phyloP scores from a whole-genome alignment of 495 filamentous ascomycete species.

The Cryomyces antarcticus region DNA sequence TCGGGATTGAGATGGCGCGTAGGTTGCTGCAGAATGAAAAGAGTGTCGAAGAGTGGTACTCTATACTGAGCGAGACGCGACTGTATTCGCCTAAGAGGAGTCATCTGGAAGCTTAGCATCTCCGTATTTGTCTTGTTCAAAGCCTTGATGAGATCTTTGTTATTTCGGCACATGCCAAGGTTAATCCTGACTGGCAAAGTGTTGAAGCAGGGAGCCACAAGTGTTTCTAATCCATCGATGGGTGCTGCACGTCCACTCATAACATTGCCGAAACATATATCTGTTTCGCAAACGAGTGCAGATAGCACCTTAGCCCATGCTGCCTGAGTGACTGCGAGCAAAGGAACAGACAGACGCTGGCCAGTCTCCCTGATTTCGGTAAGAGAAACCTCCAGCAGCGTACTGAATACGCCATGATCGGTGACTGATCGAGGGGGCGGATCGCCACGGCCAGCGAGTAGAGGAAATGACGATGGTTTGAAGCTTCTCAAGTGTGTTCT shows the following conservation, averaged over 20 bases:
- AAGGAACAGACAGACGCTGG: constrained; percentile 32
- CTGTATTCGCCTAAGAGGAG: constrained; percentile 44
- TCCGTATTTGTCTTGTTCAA: constrained; percentile 37
- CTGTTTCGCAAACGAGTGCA: constrained; percentile 26
- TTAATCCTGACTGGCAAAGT: constrained; percentile 58
- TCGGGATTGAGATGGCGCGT: constrained; percentile 26
- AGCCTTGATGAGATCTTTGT: constrained; percentile 28
- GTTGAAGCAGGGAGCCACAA: constrained; percentile 76
- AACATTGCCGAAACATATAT: constrained; percentile 71
- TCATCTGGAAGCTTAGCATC: constrained; percentile 43
- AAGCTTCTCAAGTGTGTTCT: constrained; percentile 26
- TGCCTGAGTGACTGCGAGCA: constrained; percentile 44
- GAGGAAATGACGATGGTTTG: constrained; percentile 26
- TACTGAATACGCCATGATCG: constrained; percentile 6
- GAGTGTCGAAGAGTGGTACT: constrained; percentile 46
- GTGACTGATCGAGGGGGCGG: constrained; percentile 6
- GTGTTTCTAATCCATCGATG: constrained; percentile 40
- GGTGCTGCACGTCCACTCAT: constrained; percentile 49
- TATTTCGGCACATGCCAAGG: constrained; percentile 20
- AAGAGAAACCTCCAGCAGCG: constrained; percentile 17
- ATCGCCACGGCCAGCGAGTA: constrained; percentile 7
- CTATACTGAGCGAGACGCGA: constrained; percentile 18
- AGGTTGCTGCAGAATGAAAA: constrained; percentile 50
- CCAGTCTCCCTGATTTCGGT: constrained; percentile 25
- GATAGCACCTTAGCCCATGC: constrained; percentile 44